Evolutionary conservation across 1,284 basidiomycete species (phyloP).

Genomic region (Pseudozyma tsukubaensis): DNA sequence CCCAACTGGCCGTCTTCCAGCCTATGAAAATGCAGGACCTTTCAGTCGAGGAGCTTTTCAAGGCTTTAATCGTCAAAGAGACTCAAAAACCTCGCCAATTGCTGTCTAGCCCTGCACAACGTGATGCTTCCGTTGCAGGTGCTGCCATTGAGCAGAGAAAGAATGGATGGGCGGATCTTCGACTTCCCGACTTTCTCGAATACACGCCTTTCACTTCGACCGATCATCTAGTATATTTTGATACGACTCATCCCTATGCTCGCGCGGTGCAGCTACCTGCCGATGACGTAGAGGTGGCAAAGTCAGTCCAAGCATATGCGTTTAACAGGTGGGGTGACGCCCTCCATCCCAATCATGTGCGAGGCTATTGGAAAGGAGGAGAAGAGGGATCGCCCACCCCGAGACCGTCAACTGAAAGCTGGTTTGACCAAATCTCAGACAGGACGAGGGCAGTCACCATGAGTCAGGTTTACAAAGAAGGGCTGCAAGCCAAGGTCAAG

Average conservation of each 20-base stretch:
- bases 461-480: neutral
- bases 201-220: neutral
- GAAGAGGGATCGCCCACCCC: neutral
- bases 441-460: neutral
- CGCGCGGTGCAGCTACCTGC: neutral
- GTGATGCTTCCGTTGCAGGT: too few relatives aligned
- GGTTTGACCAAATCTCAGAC: neutral
- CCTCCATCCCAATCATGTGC: neutral
- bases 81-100: neutral
- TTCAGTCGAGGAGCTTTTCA: constrained; percentile 20
- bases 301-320: neutral
- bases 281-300: neutral
- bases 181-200: constrained; percentile 2
- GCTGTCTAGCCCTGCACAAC: too few relatives aligned
- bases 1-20: neutral
- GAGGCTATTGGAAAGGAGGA: neutral
- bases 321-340: neutral
- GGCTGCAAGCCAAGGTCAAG: neutral
- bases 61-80: constrained; percentile 6
- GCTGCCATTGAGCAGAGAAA: neutral
- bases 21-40: constrained; percentile 2
- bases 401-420: neutral
- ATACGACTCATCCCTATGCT: neutral
- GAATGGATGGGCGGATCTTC: neutral
- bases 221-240: constrained; percentile 1